phyloP scores from a whole-genome alignment of 75 land plant genomes.

The Cunninghamia lanceolata region DNA sequence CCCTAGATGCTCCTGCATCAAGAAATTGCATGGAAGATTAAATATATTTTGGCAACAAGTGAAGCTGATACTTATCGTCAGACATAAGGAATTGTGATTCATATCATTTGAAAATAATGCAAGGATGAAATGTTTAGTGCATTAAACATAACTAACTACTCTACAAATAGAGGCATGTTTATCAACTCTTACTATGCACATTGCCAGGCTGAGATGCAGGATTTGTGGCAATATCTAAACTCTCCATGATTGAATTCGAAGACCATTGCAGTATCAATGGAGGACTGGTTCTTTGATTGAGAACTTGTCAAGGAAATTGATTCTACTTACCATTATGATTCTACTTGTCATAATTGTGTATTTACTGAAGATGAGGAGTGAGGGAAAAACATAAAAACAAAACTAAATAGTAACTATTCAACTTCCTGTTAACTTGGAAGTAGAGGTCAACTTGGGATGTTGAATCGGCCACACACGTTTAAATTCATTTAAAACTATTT shows the following conservation, averaged over 20 bases:
- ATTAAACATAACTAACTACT: conserved; percentile 10
- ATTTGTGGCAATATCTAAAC: conserved; percentile 33
- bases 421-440: too few species aligned
- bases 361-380: neutral
- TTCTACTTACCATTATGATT: conserved; percentile 39
- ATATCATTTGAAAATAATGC: too few species aligned
- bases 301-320: conserved; percentile 24
- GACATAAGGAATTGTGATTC: too few species aligned
- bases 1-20: too few species aligned
- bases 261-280: conserved; percentile 51
- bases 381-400: too few species aligned
- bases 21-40: too few species aligned
- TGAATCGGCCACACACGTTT: too few species aligned
- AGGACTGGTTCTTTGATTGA: conserved; percentile 47
- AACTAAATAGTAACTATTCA: too few species aligned
- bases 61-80: too few species aligned
- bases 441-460: too few species aligned
- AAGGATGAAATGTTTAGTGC: conserved; percentile 28
- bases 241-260: conserved; percentile 23
- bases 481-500: too few species aligned
- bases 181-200: conserved; percentile 65
- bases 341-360: conserved; percentile 30
- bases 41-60: too few species aligned
- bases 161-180: conserved; percentile 39
- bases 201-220: conserved; percentile 43